Conservation (phyloP, 768 basidiomycete species). For the Pleurotus salmoneostramineus region DNA sequence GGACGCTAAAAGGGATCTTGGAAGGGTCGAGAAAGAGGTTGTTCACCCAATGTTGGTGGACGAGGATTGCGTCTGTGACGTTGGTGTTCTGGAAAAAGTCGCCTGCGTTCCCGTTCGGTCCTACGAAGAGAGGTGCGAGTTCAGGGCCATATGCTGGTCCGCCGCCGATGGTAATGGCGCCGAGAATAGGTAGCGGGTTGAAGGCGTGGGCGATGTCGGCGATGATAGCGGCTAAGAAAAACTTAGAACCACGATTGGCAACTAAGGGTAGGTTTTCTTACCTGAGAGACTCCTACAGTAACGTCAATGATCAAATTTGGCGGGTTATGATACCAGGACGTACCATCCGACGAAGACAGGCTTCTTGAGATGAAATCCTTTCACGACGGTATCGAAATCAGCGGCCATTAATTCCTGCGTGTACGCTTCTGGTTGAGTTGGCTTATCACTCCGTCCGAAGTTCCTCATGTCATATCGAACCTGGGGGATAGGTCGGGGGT, state of each 20-base stretch:
- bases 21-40: constrained; percentile 22
- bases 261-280: constrained; percentile 5
- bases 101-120: constrained; percentile 12
- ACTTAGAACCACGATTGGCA: not conserved
- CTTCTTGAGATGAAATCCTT: constrained; percentile 21
- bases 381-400: constrained; percentile 26
- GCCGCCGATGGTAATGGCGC: constrained; percentile 22
- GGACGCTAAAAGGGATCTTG: constrained; percentile 17
- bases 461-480: constrained; percentile 31
- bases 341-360: constrained; percentile 6
- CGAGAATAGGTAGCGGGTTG: constrained; percentile 21
- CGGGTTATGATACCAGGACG: not conserved
- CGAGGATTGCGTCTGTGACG: constrained; percentile 13
- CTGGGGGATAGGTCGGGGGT: constrained; percentile 11
- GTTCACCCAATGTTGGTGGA: constrained; percentile 20
- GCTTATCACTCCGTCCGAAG: constrained; percentile 30
- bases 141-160: constrained; percentile 21
- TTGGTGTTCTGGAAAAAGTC: constrained; percentile 13
- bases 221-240: constrained; percentile 19
- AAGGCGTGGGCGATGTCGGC: constrained; percentile 25
- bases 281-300: constrained; percentile 25
- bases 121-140: constrained; percentile 8
- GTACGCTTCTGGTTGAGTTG: constrained; percentile 8
- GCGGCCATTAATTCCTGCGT: constrained; percentile 12
- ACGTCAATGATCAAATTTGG: not conserved